Conservation (phyloP, 176 grass and related monocot genomes). For the Aegilops bicornis region DNA sequence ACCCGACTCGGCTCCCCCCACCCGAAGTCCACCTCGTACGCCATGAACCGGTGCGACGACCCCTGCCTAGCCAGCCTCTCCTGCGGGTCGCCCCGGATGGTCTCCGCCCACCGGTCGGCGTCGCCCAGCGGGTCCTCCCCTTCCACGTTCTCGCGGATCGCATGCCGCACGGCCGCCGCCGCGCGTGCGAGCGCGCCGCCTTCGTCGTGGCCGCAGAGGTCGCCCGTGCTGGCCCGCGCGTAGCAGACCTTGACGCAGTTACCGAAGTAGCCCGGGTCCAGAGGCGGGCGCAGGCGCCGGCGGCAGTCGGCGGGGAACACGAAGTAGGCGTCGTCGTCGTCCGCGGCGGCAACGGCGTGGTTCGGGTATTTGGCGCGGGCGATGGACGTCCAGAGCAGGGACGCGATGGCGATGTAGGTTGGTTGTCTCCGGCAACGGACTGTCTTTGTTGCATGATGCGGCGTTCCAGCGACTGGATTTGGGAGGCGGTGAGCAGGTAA, state of each 20-base stretch:
- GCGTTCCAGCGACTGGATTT: conserved; percentile 32
- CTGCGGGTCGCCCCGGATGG: not conserved
- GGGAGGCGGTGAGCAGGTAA: not conserved
- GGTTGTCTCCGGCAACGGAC: not conserved
- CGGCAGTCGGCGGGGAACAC: conserved; percentile 39
- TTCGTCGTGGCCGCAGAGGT: not conserved
- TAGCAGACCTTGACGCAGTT: conserved; percentile 22
- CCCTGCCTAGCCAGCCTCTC: not conserved
- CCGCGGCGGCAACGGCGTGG: not conserved
- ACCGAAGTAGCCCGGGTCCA: conserved; percentile 41
- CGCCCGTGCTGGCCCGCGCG: not conserved
- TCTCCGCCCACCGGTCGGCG: not conserved
- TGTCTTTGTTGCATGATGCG: not conserved
- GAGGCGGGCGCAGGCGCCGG: conserved; percentile 24
- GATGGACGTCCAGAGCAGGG: conserved; percentile 40
- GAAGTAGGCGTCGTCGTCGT: not conserved
- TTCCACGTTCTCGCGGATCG: conserved; percentile 17
- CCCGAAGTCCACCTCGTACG: conserved; percentile 55
- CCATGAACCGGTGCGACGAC: conserved; percentile 39
- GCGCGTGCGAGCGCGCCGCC: not conserved
- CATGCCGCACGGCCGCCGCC: not conserved
- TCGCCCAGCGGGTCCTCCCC: conserved; percentile 2
- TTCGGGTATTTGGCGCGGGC: not conserved
- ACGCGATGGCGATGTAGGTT: conserved; percentile 26
- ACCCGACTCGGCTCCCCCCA: conserved; percentile 46